Evolutionary conservation across 805 yeast species (phyloP).

Genomic region (Myxozyma mucilagina): DNA sequence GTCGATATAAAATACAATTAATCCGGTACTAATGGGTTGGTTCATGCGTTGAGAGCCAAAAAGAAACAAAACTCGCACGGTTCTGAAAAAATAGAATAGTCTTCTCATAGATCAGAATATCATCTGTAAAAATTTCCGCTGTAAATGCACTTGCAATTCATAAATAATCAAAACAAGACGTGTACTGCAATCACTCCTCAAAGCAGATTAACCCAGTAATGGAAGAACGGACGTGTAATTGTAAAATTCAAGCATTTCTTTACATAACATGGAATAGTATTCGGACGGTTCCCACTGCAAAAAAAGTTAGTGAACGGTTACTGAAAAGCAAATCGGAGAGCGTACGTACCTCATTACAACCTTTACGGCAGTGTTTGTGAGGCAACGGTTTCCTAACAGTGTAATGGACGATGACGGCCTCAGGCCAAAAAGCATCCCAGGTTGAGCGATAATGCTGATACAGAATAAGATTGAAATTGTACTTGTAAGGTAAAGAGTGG

Average conservation of each 20-base stretch:
- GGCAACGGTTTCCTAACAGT: conserved; percentile 34
- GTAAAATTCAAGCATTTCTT: conserved; percentile 35
- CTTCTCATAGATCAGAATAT: too few species aligned
- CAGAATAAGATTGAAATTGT: conserved; percentile 35
- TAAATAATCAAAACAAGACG: too few species aligned
- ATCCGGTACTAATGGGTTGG: too few species aligned
- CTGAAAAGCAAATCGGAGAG: neutral
- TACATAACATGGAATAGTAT: conserved; percentile 34
- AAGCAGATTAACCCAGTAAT: conserved; percentile 31
- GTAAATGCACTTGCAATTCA: too few species aligned
- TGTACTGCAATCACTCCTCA: too few species aligned
- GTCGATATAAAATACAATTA: too few species aligned
- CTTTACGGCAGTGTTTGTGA: conserved; percentile 18
- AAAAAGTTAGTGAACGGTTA: neutral
- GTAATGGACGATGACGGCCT: conserved; percentile 34
- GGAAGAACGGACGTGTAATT: conserved; percentile 32
- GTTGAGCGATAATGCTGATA: conserved; percentile 28
- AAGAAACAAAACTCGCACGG: too few species aligned
- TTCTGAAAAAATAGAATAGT: too few species aligned
- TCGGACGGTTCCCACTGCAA: conserved; percentile 32
- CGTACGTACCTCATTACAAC: conserved; percentile 28
- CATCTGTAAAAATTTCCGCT: too few species aligned
- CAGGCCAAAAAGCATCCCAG: conserved; percentile 36
- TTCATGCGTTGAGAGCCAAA: too few species aligned
- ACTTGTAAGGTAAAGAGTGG: conserved; percentile 34